Conservation (phyloP, 1,284 basidiomycete species). For the Ustilago hordei region DNA sequence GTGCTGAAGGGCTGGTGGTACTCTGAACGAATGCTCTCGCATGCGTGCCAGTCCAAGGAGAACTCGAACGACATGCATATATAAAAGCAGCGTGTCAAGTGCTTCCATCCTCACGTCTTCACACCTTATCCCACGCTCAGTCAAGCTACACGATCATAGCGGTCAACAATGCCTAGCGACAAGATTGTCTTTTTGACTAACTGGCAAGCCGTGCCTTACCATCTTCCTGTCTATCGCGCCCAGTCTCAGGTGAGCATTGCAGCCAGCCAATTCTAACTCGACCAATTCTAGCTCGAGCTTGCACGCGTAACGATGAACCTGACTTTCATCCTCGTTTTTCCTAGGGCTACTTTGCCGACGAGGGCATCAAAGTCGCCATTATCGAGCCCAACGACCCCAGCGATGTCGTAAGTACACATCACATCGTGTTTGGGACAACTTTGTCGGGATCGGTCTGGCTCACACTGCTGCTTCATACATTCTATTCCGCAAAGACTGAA, state of each 20-base stretch:
- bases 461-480: background rate
- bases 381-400: slow-evolving; percentile 69
- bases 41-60: background rate
- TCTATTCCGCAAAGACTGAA: slow-evolving; percentile 37
- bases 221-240: slow-evolving; percentile 70
- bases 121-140: background rate
- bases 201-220: slow-evolving; percentile 70
- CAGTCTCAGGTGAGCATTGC: slow-evolving; percentile 60
- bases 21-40: too few species aligned
- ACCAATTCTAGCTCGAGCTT: background rate
- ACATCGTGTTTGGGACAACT: background rate
- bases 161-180: slow-evolving; percentile 47
- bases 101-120: background rate
- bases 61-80: background rate
- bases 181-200: slow-evolving; percentile 60
- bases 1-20: background rate
- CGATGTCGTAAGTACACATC: slow-evolving; percentile 49
- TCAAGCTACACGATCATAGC: background rate
- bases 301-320: slow-evolving; percentile 24
- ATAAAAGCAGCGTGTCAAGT: background rate
- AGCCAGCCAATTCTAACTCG: background rate
- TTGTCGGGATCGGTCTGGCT: background rate
- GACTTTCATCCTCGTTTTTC: background rate
- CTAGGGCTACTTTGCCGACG: slow-evolving; percentile 60
- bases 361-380: slow-evolving; percentile 70